Evolutionary conservation across 2,329 filamentous ascomycete species (phyloP), one percentile per base, ranked within the genome.

Genomic region (Botrytis paeoniae): DNA sequence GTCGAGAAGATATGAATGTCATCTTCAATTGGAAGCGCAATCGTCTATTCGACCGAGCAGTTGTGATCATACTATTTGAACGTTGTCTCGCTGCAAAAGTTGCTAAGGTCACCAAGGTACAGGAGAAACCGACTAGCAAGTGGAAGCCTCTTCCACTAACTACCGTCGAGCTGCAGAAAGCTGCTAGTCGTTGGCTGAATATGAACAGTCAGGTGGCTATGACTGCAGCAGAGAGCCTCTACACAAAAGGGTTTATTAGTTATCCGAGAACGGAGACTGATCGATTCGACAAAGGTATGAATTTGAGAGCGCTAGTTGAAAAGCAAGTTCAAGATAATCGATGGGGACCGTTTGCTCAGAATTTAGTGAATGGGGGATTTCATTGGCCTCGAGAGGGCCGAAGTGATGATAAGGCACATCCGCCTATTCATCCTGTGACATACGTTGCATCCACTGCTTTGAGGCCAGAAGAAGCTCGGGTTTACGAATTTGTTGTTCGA

Each of bases 181-280:
- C 95, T 83, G 95, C 96, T 20, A 97, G 93, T 76, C 88, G 91
- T 41, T 94, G 97, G 79, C 86, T 99, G 37, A 90, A 90, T n/a
- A 93, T 99, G 90, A 94, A 91, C 75, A 95, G 95, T 83, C 92
- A 97, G 78, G 88, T 92, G 74, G 93, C 97, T 62, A 98, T 99
- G 95, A 91, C 87, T 66, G 86, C 92, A 37, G 96, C 96, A 7
- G 96, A 99, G 82, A 85, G 86, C 8, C 88, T 99, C 3, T 99
- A 99, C 84, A 95, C 94, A 65, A 94, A 92, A 81, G 96, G 96
- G 0, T 98, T 95, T 83, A 97, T 99, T 82, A 98, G 95, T 82
- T 99, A 99, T 82, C 96, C 96, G 1, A 91, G 96, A 82, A 99
- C 96, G 0, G 96, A 99, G 82, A 99, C 96, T 0, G 96, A 99